Evolutionary conservation across 805 yeast species (phyloP).

Genomic region (Scheffersomyces amazonensis): DNA sequence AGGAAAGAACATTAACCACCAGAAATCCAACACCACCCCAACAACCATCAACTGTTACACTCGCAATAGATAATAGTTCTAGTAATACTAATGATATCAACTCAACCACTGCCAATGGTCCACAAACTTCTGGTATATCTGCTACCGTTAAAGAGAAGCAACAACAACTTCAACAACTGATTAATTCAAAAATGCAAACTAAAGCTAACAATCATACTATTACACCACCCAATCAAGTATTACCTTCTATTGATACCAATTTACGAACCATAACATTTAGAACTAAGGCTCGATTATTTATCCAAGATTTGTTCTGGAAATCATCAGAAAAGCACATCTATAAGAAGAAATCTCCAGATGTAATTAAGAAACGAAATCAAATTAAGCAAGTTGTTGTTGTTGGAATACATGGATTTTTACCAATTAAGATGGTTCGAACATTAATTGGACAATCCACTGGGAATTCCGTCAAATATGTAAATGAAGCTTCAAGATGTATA

Average conservation of each 20-base stretch:
- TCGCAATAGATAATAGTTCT: neutral
- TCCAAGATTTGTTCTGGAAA: conserved; percentile 17
- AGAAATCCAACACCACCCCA: neutral
- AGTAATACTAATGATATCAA: neutral
- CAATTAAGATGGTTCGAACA: conserved; percentile 35
- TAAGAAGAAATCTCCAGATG: neutral
- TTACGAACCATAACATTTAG: conserved; percentile 19
- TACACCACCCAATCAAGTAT: conserved; percentile 4
- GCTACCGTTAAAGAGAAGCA: neutral
- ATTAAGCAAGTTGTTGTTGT: conserved; percentile 26
- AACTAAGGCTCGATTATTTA: conserved; percentile 20
- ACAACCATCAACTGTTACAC: neutral
- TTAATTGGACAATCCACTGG: conserved; percentile 38
- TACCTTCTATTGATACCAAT: conserved; percentile 21
- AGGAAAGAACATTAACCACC: conserved; percentile 21
- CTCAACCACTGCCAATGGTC: neutral
- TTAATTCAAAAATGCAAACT: neutral
- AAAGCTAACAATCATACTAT: neutral
- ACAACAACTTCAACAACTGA: neutral
- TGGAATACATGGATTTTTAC: conserved; percentile 39
- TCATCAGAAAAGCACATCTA: conserved; percentile 3
- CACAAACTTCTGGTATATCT: neutral
- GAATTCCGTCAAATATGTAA: conserved; percentile 24
- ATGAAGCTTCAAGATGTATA: conserved; percentile 26
- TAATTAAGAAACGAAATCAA: conserved; percentile 1